These are phyloP conservation scores for Quillaja saponaria DNA, from an alignment of 306 rosid genomes.

Conservation along the genomic window DNA sequence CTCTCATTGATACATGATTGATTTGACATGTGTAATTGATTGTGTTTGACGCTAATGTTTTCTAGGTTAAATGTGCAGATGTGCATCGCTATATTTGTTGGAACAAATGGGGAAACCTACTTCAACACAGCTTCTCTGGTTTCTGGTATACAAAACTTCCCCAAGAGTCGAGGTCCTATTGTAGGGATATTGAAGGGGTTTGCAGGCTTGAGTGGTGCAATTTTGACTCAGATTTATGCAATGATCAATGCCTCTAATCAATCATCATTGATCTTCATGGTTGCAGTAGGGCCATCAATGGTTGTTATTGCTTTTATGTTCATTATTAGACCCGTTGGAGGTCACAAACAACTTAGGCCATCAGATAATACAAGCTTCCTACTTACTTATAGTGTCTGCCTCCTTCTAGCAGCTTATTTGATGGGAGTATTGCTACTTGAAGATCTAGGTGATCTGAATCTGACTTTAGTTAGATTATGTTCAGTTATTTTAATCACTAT, in stretches of 20 bases:
- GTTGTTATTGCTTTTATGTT: slow-evolving; percentile 56
- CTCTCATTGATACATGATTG: no score
- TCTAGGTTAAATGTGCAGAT: slow-evolving; percentile 48
- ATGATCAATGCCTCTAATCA: slow-evolving; percentile 50
- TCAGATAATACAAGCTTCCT: slow-evolving; percentile 58
- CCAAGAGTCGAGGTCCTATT: slow-evolving; percentile 64
- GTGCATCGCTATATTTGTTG: slow-evolving; percentile 60
- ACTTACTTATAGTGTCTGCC: slow-evolving; percentile 62
- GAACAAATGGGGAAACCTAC: slow-evolving; percentile 77
- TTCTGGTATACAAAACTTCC: slow-evolving; percentile 74
- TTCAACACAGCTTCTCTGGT: slow-evolving; percentile 73
- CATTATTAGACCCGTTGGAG: slow-evolving; percentile 61
- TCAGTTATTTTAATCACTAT: slow-evolving; percentile 44
- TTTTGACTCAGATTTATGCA: slow-evolving; percentile 58
- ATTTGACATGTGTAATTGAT: no score
- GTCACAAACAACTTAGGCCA: slow-evolving; percentile 47
- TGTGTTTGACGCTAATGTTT: no score
- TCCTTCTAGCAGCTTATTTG: slow-evolving; percentile 62
- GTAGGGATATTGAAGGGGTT: slow-evolving; percentile 81
- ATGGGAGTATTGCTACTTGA: slow-evolving; percentile 63
- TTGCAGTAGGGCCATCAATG: slow-evolving; percentile 69
- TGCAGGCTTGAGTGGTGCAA: slow-evolving; percentile 69
- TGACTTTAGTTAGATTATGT: slow-evolving; percentile 36
- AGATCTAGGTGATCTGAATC: slow-evolving; percentile 43
- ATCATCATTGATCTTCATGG: slow-evolving; percentile 56